Conservation (phyloP, 2,329 filamentous ascomycete genomes). For the Lachnellula arida region DNA sequence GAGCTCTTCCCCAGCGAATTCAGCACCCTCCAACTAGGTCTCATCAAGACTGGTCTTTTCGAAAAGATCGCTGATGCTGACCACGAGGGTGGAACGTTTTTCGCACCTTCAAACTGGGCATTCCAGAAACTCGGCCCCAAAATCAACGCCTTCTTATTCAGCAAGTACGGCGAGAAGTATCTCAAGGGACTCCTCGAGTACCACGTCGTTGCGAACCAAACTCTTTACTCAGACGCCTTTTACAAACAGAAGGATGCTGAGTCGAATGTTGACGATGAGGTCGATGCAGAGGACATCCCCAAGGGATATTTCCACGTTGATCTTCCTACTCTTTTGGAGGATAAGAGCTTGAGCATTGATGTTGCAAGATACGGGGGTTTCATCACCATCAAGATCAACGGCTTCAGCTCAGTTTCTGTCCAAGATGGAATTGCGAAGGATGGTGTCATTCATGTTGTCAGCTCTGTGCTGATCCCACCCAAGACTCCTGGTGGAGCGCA, state of each 20-base stretch:
- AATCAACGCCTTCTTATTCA: constrained; percentile 82
- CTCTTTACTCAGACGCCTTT: constrained; percentile 78
- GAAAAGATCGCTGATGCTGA: constrained; percentile 51
- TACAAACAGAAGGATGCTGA: constrained; percentile 47
- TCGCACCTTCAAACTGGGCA: constrained; percentile 77
- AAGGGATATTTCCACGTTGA: constrained; percentile 54
- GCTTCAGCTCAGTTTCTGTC: constrained; percentile 58
- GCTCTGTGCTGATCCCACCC: constrained; percentile 71
- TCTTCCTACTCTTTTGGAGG: constrained; percentile 66
- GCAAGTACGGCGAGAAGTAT: constrained; percentile 68
- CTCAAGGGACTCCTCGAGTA: constrained; percentile 75
- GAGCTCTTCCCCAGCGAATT: constrained; percentile 63
- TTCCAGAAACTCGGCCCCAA: constrained; percentile 68
- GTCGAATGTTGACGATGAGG: constrained; percentile 21
- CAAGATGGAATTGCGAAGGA: constrained; percentile 70
- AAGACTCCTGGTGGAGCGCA: constrained; percentile 34
- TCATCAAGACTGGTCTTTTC: constrained; percentile 68
- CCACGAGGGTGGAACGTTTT: constrained; percentile 65
- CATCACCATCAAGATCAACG: constrained; percentile 71
- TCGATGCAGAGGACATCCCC: constrained; percentile 26
- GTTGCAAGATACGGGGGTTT: constrained; percentile 64
- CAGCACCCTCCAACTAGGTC: constrained; percentile 71
- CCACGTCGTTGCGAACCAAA: constrained; percentile 68
- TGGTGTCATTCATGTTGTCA: constrained; percentile 77
- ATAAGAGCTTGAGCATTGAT: constrained; percentile 65